Conservation (phyloP, 1,139 yeast genomes). For the Kodamaea alishanica region DNA sequence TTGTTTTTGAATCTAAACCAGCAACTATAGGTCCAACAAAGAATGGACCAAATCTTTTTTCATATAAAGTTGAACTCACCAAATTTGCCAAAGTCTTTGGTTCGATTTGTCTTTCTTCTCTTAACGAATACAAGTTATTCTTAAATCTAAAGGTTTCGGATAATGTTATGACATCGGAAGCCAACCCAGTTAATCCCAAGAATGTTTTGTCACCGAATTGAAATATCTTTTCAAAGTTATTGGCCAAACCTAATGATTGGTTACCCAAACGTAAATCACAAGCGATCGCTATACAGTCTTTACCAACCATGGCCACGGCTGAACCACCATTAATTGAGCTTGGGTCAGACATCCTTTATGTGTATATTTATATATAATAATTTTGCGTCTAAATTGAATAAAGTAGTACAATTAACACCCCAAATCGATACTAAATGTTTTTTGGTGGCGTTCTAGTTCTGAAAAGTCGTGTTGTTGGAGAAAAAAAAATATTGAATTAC, state of each 20-base stretch:
- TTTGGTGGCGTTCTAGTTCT: constrained; percentile 7
- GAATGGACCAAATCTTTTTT: constrained; percentile 93
- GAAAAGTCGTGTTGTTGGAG: constrained; percentile 1
- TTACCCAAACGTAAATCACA: constrained; percentile 91
- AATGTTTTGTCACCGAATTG: constrained; percentile 76
- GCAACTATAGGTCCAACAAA: constrained; percentile 97
- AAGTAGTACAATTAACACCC: not conserved
- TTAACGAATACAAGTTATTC: constrained; percentile 82
- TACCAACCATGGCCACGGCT: constrained; percentile 98
- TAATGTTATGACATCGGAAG: constrained; percentile 87
- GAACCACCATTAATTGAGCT: constrained; percentile 71
- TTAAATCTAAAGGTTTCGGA: constrained; percentile 78
- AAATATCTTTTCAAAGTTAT: constrained; percentile 89
- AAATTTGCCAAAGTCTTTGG: constrained; percentile 92
- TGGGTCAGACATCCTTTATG: constrained; percentile 42
- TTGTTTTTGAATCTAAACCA: constrained; percentile 78
- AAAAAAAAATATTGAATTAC: not conserved
- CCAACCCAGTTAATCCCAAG: constrained; percentile 91
- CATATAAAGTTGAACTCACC: constrained; percentile 85
- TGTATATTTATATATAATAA: not conserved
- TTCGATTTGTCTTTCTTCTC: constrained; percentile 89
- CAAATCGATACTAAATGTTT: not conserved
- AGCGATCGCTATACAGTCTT: constrained; percentile 97
- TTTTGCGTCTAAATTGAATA: not conserved
- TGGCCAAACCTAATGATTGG: constrained; percentile 89